These are phyloP conservation scores for Collybiopsis luxurians DNA, from an alignment of 768 basidiomycete species.

Conservation along the genomic window DNA sequence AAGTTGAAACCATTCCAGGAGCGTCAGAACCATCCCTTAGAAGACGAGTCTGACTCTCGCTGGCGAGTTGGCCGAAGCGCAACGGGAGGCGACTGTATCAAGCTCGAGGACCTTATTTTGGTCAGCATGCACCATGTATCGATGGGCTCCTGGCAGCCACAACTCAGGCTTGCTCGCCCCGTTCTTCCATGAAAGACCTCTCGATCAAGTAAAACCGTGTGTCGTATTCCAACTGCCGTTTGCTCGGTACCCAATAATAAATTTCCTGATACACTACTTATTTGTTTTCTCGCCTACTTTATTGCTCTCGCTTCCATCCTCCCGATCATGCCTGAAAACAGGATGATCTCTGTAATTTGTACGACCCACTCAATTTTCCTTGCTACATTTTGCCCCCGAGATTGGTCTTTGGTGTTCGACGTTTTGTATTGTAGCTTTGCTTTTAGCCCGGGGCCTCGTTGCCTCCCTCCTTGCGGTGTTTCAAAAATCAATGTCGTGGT, in stretches of 20 bases:
- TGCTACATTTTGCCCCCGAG: not conserved
- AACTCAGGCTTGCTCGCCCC: constrained; percentile 56
- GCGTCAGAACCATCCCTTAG: constrained; percentile 46
- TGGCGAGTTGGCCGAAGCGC: constrained; percentile 59
- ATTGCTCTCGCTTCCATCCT: too few relatives aligned
- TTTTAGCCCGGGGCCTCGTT: not conserved
- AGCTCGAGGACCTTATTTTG: constrained; percentile 64
- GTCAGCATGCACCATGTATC: constrained; percentile 83
- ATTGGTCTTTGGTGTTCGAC: not conserved
- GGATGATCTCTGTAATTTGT: too few relatives aligned
- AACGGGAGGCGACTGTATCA: constrained; percentile 43
- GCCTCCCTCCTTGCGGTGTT: not conserved
- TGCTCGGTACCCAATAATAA: not conserved
- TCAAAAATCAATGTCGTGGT: constrained; percentile 1
- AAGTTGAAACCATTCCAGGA: constrained; percentile 34
- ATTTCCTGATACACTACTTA: not conserved
- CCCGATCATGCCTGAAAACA: too few relatives aligned
- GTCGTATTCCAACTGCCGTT: not conserved
- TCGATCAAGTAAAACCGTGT: not conserved
- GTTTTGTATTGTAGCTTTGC: constrained; percentile 1
- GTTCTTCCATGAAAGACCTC: constrained; percentile 5
- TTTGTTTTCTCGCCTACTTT: too few relatives aligned
- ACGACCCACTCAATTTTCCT: not conserved
- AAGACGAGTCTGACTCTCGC: constrained; percentile 57
- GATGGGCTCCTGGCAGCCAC: constrained; percentile 81